phyloP scores from a whole-genome alignment of 2,329 filamentous ascomycete genomes.

The Calonectria pauciramosa region DNA sequence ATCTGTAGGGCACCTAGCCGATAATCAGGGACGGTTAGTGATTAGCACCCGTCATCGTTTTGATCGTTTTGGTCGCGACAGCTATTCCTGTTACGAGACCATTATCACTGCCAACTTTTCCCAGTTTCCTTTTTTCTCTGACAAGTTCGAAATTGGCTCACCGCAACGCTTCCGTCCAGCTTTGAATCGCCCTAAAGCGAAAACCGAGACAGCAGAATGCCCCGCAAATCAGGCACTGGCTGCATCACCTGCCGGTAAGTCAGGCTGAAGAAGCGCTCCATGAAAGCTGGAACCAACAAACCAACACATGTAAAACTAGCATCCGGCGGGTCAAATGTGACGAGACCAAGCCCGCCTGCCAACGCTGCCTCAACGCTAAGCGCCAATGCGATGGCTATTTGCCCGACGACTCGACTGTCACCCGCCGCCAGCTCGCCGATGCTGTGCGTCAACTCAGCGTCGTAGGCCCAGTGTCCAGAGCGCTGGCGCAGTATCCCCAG shows the following conservation, averaged over 20 bases:
- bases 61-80: background rate
- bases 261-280: background rate
- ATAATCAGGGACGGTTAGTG: background rate
- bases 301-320: constrained; percentile 31
- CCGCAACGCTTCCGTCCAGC: background rate
- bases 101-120: background rate
- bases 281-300: background rate
- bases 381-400: constrained; percentile 53
- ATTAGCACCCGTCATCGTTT: background rate
- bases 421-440: constrained; percentile 49
- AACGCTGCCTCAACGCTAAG: constrained; percentile 41
- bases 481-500: constrained; percentile 38
- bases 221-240: constrained; percentile 42
- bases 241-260: constrained; percentile 46
- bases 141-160: background rate
- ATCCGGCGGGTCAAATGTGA: constrained; percentile 56
- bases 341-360: constrained; percentile 48
- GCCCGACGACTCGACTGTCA: constrained; percentile 37
- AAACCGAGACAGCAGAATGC: constrained; percentile 28
- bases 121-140: background rate
- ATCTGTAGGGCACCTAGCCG: background rate
- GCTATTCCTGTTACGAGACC: background rate
- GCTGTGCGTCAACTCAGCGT: constrained; percentile 45
- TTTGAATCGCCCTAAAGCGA: background rate
- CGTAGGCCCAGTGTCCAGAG: constrained; percentile 47